Base-by-base conservation (phyloP, 2,329 filamentous ascomycete genomes). In the Cercospora nicotianae region DNA sequence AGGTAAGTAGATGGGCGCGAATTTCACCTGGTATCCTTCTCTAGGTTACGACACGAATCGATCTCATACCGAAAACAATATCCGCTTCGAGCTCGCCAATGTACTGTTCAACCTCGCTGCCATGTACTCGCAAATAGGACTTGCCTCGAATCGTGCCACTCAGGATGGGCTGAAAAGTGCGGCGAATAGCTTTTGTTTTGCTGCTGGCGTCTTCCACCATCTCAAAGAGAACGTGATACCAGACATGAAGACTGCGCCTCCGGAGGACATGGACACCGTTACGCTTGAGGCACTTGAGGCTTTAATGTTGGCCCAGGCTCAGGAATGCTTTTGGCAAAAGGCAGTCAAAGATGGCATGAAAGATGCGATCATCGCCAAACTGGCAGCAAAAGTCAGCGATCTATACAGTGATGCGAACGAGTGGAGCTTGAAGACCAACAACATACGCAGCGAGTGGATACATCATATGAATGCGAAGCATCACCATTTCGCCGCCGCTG, bases 241-340 rank as follows among this genome's bases (percentile, higher is more conserved):
- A 1, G 93, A 97, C 73, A 83, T 98, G 75, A 90, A 93, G 67
- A 88, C 90, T 13, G 67, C 67, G 23, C 92, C 94, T 0, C 94
- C 95, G 1, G 95, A 98, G 77, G 95, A 99, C 77, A 96, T 99
- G 93, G 95, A 99, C 75, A 86, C 88, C 61, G 87, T 91, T 75
- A 97, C 94, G 0, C 84, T 99, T 59, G 91, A 94, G 74, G 92
- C 92, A 63, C 81, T 98, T 57, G 87, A 91, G 73, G 88, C 94
- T 78, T 85, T 99, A 31, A 88, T 96, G 78, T 85, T 99, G 9
- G 94, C 94, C 0, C 93, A 99, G 78, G 94, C 91, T 30, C 95
- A 99, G 77, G 95, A 99, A 81, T 98, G 94, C 78, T 98, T 95
- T 80, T 99, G 95, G 95, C 91, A 95, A 74, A 98, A 97, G 78